Evolutionary conservation across 148 eudicot genomes (phyloP).

Genomic region (Oxyria digyna): DNA sequence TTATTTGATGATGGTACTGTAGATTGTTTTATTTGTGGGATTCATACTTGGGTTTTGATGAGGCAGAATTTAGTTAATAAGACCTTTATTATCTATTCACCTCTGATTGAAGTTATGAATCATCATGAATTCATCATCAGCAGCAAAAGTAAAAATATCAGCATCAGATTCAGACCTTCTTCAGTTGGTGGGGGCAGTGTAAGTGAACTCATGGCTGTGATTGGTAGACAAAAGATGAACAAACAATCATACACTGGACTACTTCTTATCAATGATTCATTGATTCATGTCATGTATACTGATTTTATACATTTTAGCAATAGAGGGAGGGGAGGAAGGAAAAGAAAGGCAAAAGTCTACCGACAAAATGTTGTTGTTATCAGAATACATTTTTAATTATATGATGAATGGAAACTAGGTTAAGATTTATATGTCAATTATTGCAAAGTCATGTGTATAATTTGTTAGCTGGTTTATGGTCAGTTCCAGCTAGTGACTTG

Average conservation of each 20-base stretch:
- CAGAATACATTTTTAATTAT: neutral
- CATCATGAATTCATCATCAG: conserved; percentile 1
- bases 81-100: neutral
- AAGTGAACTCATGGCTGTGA: conserved; percentile 4
- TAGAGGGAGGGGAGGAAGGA: neutral
- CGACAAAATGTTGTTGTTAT: conserved; percentile 2
- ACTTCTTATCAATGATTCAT: neutral
- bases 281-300: neutral
- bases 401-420: neutral
- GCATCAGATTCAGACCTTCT: neutral
- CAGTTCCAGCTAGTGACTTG: neutral
- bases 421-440: conserved; percentile 5
- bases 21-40: no score
- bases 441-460: neutral
- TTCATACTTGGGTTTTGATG: neutral
- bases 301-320: neutral
- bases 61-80: no score
- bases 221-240: conserved; percentile 3
- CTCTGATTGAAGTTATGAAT: neutral
- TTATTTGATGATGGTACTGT: no score
- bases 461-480: neutral
- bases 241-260: conserved; percentile 7
- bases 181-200: conserved; percentile 8
- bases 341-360: neutral
- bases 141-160: neutral